Conservation (phyloP, 192 early-diverging fungal species). For the Radiomyces spectabilis region DNA sequence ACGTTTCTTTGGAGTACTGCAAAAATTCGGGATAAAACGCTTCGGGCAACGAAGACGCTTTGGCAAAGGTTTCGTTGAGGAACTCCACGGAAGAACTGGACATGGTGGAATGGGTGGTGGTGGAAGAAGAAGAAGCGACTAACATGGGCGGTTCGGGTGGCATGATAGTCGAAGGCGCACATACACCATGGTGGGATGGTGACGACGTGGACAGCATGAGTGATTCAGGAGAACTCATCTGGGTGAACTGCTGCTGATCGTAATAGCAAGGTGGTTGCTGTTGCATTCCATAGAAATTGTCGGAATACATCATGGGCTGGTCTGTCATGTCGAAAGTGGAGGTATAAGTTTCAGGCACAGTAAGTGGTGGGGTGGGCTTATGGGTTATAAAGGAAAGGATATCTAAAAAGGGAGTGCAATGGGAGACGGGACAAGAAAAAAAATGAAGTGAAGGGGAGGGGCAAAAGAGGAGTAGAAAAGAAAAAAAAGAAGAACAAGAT, state of each 20-base stretch:
- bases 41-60: conserved; percentile 27
- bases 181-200: background rate
- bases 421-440: background rate
- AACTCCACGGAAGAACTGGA: conserved; percentile 22
- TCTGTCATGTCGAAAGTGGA: too few relatives aligned
- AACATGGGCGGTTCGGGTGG: conserved; percentile 13
- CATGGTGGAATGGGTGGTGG: conserved; percentile 16
- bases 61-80: conserved; percentile 23
- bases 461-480: background rate
- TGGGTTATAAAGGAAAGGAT: background rate
- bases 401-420: background rate
- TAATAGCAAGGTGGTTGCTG: background rate
- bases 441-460: background rate
- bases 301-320: background rate
- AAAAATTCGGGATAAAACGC: conserved; percentile 32
- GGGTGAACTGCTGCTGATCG: background rate
- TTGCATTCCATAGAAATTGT: background rate
- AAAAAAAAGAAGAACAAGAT: conserved; percentile 1
- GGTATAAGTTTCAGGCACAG: too few relatives aligned
- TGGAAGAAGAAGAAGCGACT: conserved; percentile 19
- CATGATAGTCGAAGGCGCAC: conserved; percentile 13
- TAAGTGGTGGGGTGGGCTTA: too few relatives aligned
- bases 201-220: conserved; percentile 14
- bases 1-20: conserved; percentile 31
- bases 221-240: background rate